Base-by-base conservation (phyloP, 345 rosid species). In the Eucalyptus pauciflora region DNA sequence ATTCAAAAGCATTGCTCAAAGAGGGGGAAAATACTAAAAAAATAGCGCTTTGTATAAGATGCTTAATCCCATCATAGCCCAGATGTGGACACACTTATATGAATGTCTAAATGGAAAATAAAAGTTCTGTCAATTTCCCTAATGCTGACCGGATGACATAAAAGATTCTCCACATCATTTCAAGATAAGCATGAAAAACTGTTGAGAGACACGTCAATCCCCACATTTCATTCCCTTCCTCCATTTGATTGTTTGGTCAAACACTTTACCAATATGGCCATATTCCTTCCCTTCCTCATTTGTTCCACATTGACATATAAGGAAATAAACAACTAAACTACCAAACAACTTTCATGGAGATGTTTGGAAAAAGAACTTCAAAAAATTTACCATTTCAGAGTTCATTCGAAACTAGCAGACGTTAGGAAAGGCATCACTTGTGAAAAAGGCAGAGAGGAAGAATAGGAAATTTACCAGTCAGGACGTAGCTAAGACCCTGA, bases 401-500 rank as follows among this genome's bases (percentile, higher is more conserved):
- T 76, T 2, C 85, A 20, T 37, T 76, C 8, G 8, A 76, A 50
- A 9, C 17, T 27, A 50, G 58, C 64, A 67, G 85, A 64, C 45
- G 7, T 37, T 22, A 50, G 49, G 54, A 33, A 41, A 91, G 11
- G 56, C 33, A 67, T 58, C 88, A 41, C 3, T 27, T 24, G 11
- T 49, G 90, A 88, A 80, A 88, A 46, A 86, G 41, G 62, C 10
- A 31, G n/a, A 86, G 60, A 51, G 37, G 15, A 50, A 48, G 14
- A 46, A 48, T n/a, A 79, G 64, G 88, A 86, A 92, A 85, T 69
- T 90, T 94, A 97, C 99, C 99, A 20, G 99, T 95, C 94, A 98
- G 92, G 37, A 97, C 94, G 88, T 93, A 97, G 92, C 96, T 93
- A 87, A 97, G 89, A 88, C 99, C 99, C 92, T 92, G 93, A 10